Evolutionary conservation across 306 rosid genomes (phyloP).

Genomic region (Prunus campanulata): DNA sequence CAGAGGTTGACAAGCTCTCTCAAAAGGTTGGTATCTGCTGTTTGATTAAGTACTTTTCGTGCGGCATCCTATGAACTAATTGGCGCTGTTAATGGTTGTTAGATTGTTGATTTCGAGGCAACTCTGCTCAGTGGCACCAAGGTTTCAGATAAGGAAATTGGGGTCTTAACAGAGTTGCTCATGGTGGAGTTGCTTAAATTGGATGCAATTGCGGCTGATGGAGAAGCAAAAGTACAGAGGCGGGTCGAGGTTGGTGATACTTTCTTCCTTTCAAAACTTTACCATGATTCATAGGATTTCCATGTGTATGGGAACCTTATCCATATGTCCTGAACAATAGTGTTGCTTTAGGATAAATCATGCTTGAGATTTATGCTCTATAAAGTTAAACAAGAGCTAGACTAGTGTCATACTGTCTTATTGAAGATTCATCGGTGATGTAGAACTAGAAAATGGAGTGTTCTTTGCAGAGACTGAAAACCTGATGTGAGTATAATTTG

Average conservation of each 20-base stretch:
- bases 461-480: not conserved
- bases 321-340: not conserved
- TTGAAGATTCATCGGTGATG: too few relatives aligned
- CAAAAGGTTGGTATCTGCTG: slow-evolving; percentile 45
- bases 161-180: slow-evolving; percentile 49
- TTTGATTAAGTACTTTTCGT: not conserved
- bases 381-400: not conserved
- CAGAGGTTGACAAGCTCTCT: slow-evolving; percentile 55
- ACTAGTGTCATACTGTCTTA: too few relatives aligned
- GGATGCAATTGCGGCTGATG: slow-evolving; percentile 56
- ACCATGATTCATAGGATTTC: not conserved
- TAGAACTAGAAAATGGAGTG: not conserved
- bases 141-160: slow-evolving; percentile 48
- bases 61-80: not conserved
- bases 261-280: not conserved
- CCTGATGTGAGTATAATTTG: not conserved
- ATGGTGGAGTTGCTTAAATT: slow-evolving; percentile 69
- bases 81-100: slow-evolving; percentile 3
- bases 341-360: not conserved
- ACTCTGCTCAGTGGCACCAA: slow-evolving; percentile 32
- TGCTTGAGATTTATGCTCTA: not conserved
- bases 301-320: not conserved
- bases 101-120: slow-evolving; percentile 55
- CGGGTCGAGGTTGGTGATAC: slow-evolving; percentile 50
- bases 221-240: slow-evolving; percentile 64